Evolutionary conservation across 306 rosid genomes (phyloP), one percentile per base, ranked within the genome.

Genomic region (Rubus idaeus): DNA sequence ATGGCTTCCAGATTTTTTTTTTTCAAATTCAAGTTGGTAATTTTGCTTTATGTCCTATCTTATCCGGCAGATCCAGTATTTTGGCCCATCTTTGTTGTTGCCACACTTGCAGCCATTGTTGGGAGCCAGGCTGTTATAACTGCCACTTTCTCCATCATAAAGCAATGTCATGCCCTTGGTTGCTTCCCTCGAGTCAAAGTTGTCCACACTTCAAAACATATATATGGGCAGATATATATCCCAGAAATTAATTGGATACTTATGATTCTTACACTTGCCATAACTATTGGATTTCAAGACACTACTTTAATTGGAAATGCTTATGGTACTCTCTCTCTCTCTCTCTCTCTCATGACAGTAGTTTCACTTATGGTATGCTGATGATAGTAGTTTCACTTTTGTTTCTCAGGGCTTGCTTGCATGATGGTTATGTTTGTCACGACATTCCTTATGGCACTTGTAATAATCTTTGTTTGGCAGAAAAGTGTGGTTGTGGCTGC

Each of bases 181-280:
- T 92, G 97, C 91, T 92, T 92, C 84, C 97, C 97, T 0, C 88
- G 96, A 63, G 96, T 90, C 80, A 92, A 92, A 87, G 91, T 92
- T 80, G 94, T 92, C 52, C 97, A 92, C 82, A 90, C 97, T 80
- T 90, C 96, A 26, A 92, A 89, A 74, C 92, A 89, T 68, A 87
- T 90, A 77, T 86, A 81, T 79, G 97, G 96, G 65, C 94, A 87
- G 86, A 89, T 92, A 74, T 92, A 92, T 80, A 92, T 92, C 81
- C 97, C 97, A 53, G 97, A 92, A 85, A 90, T 92, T 73, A 92
- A 92, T 72, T 92, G 97, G 97, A 92, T 89, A 83, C 89, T 92
- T 53, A 92, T 92, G 97, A 69, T 92, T 80, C 90, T 92, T 56
- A 92, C 96, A 58, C 96, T 92, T 69, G 86, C 97, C 49, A 76